A percentile compares a stretch with the other conserved stretches of the same genome.
These are phyloP conservation scores for Aspergillus nanangensis DNA, from an alignment of 495 filamentous ascomycete genomes.

Conservation along the genomic window DNA sequence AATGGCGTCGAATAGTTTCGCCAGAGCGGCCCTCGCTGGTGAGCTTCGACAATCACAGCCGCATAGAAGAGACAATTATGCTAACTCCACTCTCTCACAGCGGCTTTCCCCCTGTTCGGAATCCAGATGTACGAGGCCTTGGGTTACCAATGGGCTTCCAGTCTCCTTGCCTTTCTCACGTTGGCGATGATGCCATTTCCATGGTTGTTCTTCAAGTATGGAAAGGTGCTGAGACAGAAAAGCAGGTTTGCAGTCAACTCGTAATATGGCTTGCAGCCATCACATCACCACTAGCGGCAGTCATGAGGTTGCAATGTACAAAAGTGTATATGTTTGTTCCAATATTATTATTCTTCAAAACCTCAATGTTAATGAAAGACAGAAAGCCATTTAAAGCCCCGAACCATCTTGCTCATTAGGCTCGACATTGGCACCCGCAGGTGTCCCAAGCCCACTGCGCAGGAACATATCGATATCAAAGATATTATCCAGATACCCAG, in stretches of 20 bases:
- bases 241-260: slow-evolving; percentile 25
- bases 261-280: too few species aligned
- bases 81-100: too few species aligned
- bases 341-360: too few species aligned
- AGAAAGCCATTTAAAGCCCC: too few species aligned
- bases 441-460: background rate
- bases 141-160: slow-evolving; percentile 62
- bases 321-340: too few species aligned
- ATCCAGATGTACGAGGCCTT: slow-evolving; percentile 58
- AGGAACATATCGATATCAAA: slow-evolving; percentile 1
- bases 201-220: slow-evolving; percentile 25
- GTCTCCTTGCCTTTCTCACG: slow-evolving; percentile 56
- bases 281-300: too few species aligned
- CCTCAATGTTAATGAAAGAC: background rate
- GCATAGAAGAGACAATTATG: too few species aligned
- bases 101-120: slow-evolving; percentile 42
- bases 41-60: too few species aligned
- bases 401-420: background rate
- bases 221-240: slow-evolving; percentile 29
- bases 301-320: too few species aligned
- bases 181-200: slow-evolving; percentile 61
- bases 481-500: background rate
- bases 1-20: slow-evolving; percentile 75
- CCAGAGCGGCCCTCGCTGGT: slow-evolving; percentile 60
- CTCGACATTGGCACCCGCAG: too few species aligned